Evolutionary conservation across 169 alveolate species (phyloP).

Genomic region (Plasmodium falciparum): DNA sequence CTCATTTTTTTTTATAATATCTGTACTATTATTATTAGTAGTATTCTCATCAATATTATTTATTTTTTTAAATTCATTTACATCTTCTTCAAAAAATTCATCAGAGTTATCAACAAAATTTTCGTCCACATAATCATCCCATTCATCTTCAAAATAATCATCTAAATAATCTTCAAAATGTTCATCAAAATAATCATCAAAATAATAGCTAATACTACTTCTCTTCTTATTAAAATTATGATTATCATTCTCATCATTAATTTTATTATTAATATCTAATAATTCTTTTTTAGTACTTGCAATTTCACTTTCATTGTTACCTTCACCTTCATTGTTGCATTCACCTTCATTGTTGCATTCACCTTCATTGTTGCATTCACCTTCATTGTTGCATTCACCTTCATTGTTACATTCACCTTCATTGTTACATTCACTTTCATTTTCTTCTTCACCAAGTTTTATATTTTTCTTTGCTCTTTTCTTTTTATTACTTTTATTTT

Average conservation of each 20-base stretch:
- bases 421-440: neutral
- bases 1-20: too few species aligned
- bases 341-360: neutral
- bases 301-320: neutral
- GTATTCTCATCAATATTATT: too few species aligned
- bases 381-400: neutral
- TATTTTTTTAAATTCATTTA: too few species aligned
- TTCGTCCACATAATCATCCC: too few species aligned
- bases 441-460: neutral
- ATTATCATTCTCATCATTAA: neutral
- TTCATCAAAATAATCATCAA: neutral
- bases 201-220: neutral
- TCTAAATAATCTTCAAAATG: too few species aligned
- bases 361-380: neutral
- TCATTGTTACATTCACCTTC: neutral
- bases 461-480: neutral
- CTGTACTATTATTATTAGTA: too few species aligned
- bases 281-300: neutral
- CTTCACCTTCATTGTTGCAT: neutral
- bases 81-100: neutral
- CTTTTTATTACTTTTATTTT: constrained; percentile 5
- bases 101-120: too few species aligned
- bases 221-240: neutral
- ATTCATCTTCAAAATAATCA: too few species aligned
- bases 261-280: neutral